Evolutionary conservation across 2,329 filamentous ascomycete genomes (phyloP).

Genomic region (Colletotrichum nymphaeae): DNA sequence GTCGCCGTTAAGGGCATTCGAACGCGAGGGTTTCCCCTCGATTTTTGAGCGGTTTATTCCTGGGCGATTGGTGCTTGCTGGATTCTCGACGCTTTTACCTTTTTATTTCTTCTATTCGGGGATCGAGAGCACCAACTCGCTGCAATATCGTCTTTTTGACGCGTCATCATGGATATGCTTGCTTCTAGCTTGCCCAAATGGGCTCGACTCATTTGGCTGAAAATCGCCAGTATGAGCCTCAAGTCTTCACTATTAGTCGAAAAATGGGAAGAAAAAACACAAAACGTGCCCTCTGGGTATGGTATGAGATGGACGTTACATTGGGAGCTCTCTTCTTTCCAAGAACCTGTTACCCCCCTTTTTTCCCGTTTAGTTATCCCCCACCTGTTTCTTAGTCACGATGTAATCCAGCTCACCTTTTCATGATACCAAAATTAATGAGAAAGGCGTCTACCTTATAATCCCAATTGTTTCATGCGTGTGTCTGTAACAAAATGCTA

Average conservation of each 20-base stretch:
- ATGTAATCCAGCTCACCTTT: slow-evolving; percentile 56
- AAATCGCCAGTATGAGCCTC: neutral
- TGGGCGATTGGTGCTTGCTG: slow-evolving; percentile 39
- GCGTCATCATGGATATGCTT: slow-evolving; percentile 27
- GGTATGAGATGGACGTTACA: slow-evolving; percentile 20
- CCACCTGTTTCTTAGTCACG: slow-evolving; percentile 48
- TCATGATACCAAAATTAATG: slow-evolving; percentile 61
- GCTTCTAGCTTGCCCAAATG: slow-evolving; percentile 4
- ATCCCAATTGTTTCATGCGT: slow-evolving; percentile 27
- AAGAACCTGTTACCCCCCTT: slow-evolving; percentile 27
- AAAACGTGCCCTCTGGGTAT: neutral
- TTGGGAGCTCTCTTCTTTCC: slow-evolving; percentile 35
- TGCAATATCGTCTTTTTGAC: slow-evolving; percentile 10
- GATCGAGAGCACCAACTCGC: slow-evolving; percentile 17
- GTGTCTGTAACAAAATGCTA: slow-evolving; percentile 25
- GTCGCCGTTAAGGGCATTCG: slow-evolving; percentile 76
- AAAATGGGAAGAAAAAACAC: neutral
- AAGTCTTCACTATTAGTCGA: neutral
- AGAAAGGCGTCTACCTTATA: slow-evolving; percentile 40
- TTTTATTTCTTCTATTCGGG: slow-evolving; percentile 35
- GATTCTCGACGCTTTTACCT: slow-evolving; percentile 37
- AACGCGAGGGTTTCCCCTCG: slow-evolving; percentile 10
- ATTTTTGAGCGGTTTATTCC: slow-evolving; percentile 34
- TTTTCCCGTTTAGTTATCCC: slow-evolving; percentile 35
- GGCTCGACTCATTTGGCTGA: neutral